Conservation (phyloP, 768 basidiomycete species). For the Trametes cubensis region DNA sequence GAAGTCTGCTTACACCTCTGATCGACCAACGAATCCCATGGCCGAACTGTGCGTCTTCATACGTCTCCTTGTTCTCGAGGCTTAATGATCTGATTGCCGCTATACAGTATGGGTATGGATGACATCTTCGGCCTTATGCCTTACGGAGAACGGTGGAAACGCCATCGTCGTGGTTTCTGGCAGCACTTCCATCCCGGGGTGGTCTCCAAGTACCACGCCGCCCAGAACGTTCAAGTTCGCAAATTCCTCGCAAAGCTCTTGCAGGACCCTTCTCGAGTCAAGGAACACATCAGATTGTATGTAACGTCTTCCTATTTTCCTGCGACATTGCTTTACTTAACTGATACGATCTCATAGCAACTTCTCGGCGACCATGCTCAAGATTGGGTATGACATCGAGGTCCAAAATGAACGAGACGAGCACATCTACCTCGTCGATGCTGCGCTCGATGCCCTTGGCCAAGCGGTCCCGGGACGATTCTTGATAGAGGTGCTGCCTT, state of each 20-base stretch:
- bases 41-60: slow-evolving; percentile 26
- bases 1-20: slow-evolving; percentile 24
- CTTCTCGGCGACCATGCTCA: slow-evolving; percentile 21
- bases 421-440: slow-evolving; percentile 3
- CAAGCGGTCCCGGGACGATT: neutral
- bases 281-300: slow-evolving; percentile 15
- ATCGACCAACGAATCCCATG: slow-evolving; percentile 22
- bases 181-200: slow-evolving; percentile 7
- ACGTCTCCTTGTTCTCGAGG: neutral
- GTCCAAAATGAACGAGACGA: slow-evolving; percentile 32
- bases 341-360: neutral
- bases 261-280: neutral
- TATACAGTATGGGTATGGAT: slow-evolving; percentile 3
- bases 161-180: slow-evolving; percentile 12
- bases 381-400: slow-evolving; percentile 34
- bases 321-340: neutral
- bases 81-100: neutral
- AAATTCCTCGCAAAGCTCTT: neutral
- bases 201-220: neutral
- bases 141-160: slow-evolving; percentile 16
- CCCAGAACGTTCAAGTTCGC: neutral
- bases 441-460: neutral
- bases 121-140: slow-evolving; percentile 8
- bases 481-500: slow-evolving; percentile 8
- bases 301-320: neutral